Evolutionary conservation across 805 yeast species (phyloP).

Genomic region (Candida dendrica): DNA sequence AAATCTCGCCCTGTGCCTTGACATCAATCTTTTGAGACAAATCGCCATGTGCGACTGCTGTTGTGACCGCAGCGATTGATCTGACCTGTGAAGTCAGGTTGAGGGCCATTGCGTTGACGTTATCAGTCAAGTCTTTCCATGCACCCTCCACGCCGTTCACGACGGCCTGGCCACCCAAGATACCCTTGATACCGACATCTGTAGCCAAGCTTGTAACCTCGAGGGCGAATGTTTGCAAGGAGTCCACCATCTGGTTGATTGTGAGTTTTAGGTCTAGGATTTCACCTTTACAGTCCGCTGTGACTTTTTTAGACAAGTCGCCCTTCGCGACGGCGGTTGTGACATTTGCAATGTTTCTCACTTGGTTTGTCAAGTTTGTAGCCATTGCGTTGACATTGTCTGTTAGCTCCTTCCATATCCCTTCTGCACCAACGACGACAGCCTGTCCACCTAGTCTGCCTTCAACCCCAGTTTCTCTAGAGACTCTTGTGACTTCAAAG

Average conservation of each 20-base stretch:
- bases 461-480: conserved; percentile 87
- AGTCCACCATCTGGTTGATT: conserved; percentile 77
- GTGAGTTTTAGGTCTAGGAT: conserved; percentile 46
- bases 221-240: conserved; percentile 73
- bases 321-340: conserved; percentile 90
- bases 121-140: conserved; percentile 81
- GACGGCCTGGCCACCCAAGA: conserved; percentile 78
- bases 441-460: conserved; percentile 90
- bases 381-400: conserved; percentile 92
- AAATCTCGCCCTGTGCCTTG: conserved; percentile 80
- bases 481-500: conserved; percentile 81
- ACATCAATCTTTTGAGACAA: conserved; percentile 74
- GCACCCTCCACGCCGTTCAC: conserved; percentile 77
- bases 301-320: conserved; percentile 73
- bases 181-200: conserved; percentile 81
- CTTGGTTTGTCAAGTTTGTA: conserved; percentile 81
- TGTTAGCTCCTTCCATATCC: conserved; percentile 85
- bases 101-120: conserved; percentile 82
- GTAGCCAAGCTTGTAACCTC: conserved; percentile 81
- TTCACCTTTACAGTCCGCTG: conserved; percentile 83
- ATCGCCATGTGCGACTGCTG: conserved; percentile 83
- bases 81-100: conserved; percentile 80
- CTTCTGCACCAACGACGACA: conserved; percentile 82
- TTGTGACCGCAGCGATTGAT: conserved; percentile 80
- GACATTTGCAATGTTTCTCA: conserved; percentile 81